Percentiles rank a stretch among this genome's conserved stretches.
phyloP scores from a whole-genome alignment of 495 filamentous ascomycete genomes.

The Rhypophila decipiens region DNA sequence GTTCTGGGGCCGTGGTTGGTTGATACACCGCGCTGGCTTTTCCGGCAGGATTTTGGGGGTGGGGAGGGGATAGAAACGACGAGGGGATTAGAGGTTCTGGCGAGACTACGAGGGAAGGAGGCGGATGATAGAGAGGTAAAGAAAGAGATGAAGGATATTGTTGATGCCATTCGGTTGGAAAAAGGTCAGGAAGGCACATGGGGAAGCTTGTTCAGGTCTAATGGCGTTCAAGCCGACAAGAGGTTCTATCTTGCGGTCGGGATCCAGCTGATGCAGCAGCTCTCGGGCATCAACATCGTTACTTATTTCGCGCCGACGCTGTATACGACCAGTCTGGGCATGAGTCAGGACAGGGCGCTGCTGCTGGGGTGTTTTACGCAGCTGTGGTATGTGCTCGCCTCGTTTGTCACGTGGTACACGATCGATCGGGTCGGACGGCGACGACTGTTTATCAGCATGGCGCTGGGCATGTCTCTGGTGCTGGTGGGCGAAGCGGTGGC shows the following conservation, averaged over 20 bases:
- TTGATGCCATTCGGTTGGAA: constrained; percentile 18
- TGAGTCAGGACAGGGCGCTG: constrained; percentile 44
- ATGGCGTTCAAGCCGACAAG: constrained; percentile 42
- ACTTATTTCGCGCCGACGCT: constrained; percentile 50
- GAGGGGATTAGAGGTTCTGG: constrained; percentile 26
- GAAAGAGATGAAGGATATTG: constrained; percentile 20
- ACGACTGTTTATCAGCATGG: constrained; percentile 42
- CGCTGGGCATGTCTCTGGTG: constrained; percentile 37
- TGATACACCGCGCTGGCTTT: constrained; percentile 31
- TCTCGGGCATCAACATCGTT: constrained; percentile 47
- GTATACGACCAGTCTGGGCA: constrained; percentile 45
- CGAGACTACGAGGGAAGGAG: constrained; percentile 27
- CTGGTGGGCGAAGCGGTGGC: constrained; percentile 33
- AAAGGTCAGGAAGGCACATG: constrained; percentile 24
- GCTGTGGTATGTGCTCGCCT: constrained; percentile 31
- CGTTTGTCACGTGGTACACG: constrained; percentile 33
- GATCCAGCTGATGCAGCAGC: constrained; percentile 47
- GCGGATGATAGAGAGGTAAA: constrained; percentile 15
- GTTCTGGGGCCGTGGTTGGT: constrained; percentile 27
- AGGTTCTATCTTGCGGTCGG: constrained; percentile 43
- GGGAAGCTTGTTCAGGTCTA: constrained; percentile 35
- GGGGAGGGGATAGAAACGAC: too few relatives aligned
- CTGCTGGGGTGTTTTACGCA: constrained; percentile 45
- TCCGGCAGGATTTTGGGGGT: constrained; percentile 20
- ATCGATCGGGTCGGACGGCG: constrained; percentile 50